Conservation (phyloP, 768 basidiomycete genomes). For the Boletus barrowsii region DNA sequence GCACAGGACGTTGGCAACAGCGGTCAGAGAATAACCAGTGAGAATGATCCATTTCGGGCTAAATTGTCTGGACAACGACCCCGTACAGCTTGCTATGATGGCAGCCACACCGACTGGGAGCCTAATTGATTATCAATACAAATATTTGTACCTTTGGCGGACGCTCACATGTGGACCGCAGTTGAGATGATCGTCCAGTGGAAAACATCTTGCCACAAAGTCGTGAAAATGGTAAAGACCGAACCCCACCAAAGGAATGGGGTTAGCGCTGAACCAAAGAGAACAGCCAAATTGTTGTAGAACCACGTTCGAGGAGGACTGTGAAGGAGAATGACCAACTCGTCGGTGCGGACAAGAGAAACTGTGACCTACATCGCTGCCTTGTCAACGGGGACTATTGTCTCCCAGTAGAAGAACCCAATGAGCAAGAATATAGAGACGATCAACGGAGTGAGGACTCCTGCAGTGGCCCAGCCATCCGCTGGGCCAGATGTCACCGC, state of each 20-base stretch:
- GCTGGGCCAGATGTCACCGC: slow-evolving; percentile 46
- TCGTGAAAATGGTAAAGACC: slow-evolving; percentile 34
- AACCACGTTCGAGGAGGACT: slow-evolving; percentile 45
- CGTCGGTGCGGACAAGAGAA: background rate
- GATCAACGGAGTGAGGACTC: slow-evolving; percentile 45
- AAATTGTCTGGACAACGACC: slow-evolving; percentile 35
- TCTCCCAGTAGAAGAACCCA: slow-evolving; percentile 53
- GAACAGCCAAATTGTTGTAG: slow-evolving; percentile 39
- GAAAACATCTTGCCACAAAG: slow-evolving; percentile 40
- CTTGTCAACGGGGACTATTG: slow-evolving; percentile 34
- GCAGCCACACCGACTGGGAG: slow-evolving; percentile 41
- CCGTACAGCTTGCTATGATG: slow-evolving; percentile 37
- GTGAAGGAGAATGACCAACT: background rate
- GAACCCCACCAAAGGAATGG: slow-evolving; percentile 43
- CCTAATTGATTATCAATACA: slow-evolving; percentile 20
- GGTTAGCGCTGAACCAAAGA: slow-evolving; percentile 35
- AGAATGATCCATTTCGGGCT: slow-evolving; percentile 47
- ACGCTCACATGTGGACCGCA: slow-evolving; percentile 38
- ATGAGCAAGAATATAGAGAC: slow-evolving; percentile 39
- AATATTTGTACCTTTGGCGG: background rate
- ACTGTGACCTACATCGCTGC: slow-evolving; percentile 40
- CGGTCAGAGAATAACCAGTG: slow-evolving; percentile 36
- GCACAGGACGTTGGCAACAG: slow-evolving; percentile 32
- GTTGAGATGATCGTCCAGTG: slow-evolving; percentile 40
- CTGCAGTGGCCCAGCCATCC: slow-evolving; percentile 45